phyloP scores from a whole-genome alignment of 768 basidiomycete species.

The Gymnopilus junonius region DNA sequence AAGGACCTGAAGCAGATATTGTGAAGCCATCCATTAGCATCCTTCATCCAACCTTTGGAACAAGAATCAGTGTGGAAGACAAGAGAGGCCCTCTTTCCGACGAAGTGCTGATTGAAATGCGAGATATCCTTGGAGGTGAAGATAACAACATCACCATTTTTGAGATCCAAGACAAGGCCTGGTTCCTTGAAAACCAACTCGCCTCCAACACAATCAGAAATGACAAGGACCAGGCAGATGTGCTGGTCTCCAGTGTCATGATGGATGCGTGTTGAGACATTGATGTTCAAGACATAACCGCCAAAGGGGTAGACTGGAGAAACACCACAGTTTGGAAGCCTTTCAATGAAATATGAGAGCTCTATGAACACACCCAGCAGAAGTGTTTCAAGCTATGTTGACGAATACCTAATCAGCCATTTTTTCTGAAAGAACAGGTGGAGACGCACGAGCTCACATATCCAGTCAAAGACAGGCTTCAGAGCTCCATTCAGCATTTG shows the following conservation, averaged over 20 bases:
- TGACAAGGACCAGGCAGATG: slow-evolving; percentile 29
- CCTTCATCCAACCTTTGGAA: not conserved
- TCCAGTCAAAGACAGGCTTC: slow-evolving; percentile 11
- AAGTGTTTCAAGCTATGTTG: slow-evolving; percentile 1
- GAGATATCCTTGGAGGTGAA: slow-evolving; percentile 24
- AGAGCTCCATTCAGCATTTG: not conserved
- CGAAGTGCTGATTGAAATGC: slow-evolving; percentile 29
- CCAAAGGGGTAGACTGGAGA: slow-evolving; percentile 24
- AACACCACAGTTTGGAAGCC: not conserved
- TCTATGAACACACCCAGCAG: not conserved
- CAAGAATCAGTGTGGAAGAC: slow-evolving; percentile 24
- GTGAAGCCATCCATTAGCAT: slow-evolving; percentile 9
- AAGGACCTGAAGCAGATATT: not conserved
- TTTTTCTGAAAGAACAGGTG: not conserved
- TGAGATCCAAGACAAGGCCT: slow-evolving; percentile 18
- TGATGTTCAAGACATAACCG: slow-evolving; percentile 28
- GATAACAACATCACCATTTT: slow-evolving; percentile 19
- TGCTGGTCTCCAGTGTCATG: slow-evolving; percentile 17
- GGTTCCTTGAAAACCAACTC: slow-evolving; percentile 26
- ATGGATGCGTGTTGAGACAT: slow-evolving; percentile 25
- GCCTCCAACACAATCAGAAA: slow-evolving; percentile 25
- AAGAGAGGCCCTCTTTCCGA: slow-evolving; percentile 23
- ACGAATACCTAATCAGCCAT: not conserved
- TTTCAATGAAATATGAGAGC: not conserved
- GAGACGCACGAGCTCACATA: not conserved